These are phyloP conservation scores for Dipteronia dyeriana DNA, from an alignment of 345 rosid genomes.

Conservation along the genomic window DNA sequence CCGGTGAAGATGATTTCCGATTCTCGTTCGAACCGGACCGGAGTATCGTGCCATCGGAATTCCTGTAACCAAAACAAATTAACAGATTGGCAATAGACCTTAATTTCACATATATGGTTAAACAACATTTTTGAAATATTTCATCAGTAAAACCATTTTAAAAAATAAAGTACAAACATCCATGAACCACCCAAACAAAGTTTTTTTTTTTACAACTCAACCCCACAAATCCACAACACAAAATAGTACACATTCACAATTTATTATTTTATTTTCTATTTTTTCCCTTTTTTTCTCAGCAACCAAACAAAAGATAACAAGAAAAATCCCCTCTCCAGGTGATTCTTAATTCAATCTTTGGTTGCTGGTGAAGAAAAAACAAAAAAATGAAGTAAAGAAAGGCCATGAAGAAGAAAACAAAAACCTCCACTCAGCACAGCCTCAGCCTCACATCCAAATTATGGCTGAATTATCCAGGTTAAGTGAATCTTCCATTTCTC, in stretches of 20 bases:
- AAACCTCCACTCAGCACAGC: not conserved
- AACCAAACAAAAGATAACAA: conserved; percentile 29
- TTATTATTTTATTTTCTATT: not conserved
- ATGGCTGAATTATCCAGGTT: not conserved
- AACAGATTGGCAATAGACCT: not conserved
- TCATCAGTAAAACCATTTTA: not conserved
- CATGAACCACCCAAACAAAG: not conserved
- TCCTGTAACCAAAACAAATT: conserved; percentile 37
- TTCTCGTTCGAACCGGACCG: conserved; percentile 36
- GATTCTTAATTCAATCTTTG: not conserved
- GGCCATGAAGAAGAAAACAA: not conserved
- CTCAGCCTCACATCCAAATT: conserved; percentile 1
- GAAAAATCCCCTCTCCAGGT: not conserved
- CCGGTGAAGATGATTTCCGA: conserved; percentile 47
- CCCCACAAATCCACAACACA: not conserved
- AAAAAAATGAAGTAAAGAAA: not conserved
- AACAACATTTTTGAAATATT: not conserved
- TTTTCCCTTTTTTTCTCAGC: conserved; percentile 20
- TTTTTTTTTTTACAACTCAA: conserved; percentile 1
- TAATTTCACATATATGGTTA: not conserved
- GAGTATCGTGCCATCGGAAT: conserved; percentile 48
- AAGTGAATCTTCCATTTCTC: not conserved
- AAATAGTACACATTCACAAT: not conserved
- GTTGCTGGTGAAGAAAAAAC: not conserved
- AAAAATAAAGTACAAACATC: not conserved